Evolutionary conservation across 805 yeast species (phyloP).

Genomic region (Saccharomycopsis fibuligera): DNA sequence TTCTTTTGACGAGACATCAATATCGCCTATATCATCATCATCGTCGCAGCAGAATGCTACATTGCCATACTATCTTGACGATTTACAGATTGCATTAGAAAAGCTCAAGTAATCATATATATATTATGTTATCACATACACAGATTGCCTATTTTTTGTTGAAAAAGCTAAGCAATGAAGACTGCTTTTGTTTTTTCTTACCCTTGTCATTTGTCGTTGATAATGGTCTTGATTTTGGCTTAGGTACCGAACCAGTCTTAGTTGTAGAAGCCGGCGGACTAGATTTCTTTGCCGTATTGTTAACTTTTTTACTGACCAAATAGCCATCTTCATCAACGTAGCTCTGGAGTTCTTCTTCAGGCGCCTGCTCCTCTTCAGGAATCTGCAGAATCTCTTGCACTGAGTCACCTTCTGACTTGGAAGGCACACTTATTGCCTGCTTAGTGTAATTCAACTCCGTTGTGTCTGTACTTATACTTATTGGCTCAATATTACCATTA

Average conservation of each 20-base stretch:
- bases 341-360: conserved; percentile 21
- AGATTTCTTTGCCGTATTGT: conserved; percentile 13
- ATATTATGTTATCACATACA: too few relatives aligned
- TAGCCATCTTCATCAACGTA: conserved; percentile 48
- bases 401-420: conserved; percentile 28
- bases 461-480: conserved; percentile 16
- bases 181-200: conserved; percentile 31
- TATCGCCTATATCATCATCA: too few relatives aligned
- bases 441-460: conserved; percentile 22
- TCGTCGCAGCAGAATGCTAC: too few relatives aligned
- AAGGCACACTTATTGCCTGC: conserved; percentile 31
- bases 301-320: conserved; percentile 32
- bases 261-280: conserved; percentile 8
- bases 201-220: conserved; percentile 10
- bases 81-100: too few relatives aligned
- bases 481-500: too few relatives aligned
- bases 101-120: too few relatives aligned
- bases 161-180: conserved; percentile 44
- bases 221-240: conserved; percentile 21
- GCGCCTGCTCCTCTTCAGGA: conserved; percentile 19
- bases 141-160: conserved; percentile 31
- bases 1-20: background rate
- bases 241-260: too few relatives aligned
- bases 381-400: conserved; percentile 34
- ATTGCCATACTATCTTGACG: too few relatives aligned